These are phyloP conservation scores for Gleditsia sinensis DNA, from an alignment of 306 rosid genomes.

Conservation along the genomic window DNA sequence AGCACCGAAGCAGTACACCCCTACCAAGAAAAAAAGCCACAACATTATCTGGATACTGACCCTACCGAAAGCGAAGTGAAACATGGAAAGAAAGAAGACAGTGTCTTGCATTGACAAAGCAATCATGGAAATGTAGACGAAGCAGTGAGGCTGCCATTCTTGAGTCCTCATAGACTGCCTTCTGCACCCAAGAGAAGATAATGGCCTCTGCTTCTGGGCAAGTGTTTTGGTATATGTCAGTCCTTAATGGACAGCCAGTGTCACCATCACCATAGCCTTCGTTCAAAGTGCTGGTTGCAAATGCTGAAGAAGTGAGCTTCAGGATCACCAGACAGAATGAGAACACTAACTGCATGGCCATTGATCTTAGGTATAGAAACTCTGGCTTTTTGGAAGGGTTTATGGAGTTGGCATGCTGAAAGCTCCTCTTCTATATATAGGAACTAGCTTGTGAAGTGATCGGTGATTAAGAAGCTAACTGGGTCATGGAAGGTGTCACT, in stretches of 20 bases:
- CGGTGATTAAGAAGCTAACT: not conserved
- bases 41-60: too few relatives aligned
- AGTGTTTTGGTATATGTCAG: constrained; percentile 35
- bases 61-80: not conserved
- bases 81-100: not conserved
- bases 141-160: constrained; percentile 93
- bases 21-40: constrained; percentile 50
- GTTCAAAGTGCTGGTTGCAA: constrained; percentile 34
- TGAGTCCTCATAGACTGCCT: constrained; percentile 54
- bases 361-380: not conserved
- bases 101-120: constrained; percentile 83
- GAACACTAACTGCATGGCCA: constrained; percentile 36
- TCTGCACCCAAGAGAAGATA: constrained; percentile 63
- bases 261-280: constrained; percentile 48
- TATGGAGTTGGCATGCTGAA: constrained; percentile 16
- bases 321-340: constrained; percentile 44
- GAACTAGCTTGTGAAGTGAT: constrained; percentile 21
- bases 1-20: constrained; percentile 90
- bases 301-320: constrained; percentile 40
- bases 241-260: constrained; percentile 38
- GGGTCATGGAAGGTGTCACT: constrained; percentile 17
- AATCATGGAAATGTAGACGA: constrained; percentile 87
- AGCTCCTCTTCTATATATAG: constrained; percentile 41
- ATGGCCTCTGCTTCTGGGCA: constrained; percentile 78
- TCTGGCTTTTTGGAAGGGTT: not conserved